Evolutionary conservation across 139 green algal genomes (phyloP).

Genomic region (Chlamydomonas incerta): DNA sequence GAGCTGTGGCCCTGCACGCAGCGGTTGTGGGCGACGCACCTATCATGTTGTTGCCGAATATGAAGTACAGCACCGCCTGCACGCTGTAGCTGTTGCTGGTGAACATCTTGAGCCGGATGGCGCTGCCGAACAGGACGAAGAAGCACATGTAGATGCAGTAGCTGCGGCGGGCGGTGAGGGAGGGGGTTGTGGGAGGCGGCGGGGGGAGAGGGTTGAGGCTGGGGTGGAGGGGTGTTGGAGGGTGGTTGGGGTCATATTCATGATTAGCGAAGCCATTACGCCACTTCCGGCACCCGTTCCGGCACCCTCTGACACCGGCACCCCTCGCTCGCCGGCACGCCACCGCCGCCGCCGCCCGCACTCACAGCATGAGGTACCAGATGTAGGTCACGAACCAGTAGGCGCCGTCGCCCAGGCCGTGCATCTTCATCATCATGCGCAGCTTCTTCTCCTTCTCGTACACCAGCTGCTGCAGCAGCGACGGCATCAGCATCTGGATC

Average conservation of each 20-base stretch:
- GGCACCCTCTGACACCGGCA: too few species aligned
- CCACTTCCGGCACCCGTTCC: too few species aligned
- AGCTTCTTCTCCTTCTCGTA: slow-evolving; percentile 88
- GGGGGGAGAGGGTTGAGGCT: too few species aligned
- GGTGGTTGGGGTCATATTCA: too few species aligned
- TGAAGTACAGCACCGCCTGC: slow-evolving; percentile 88
- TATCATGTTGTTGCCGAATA: slow-evolving; percentile 90
- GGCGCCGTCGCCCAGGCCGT: slow-evolving; percentile 80
- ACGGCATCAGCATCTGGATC: slow-evolving; percentile 84
- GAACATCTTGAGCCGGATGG: slow-evolving; percentile 90
- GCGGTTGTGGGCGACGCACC: too few species aligned
- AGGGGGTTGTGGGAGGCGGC: too few species aligned
- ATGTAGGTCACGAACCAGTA: slow-evolving; percentile 84
- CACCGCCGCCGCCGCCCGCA: not conserved
- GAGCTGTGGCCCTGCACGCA: too few species aligned
- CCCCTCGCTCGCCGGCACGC: too few species aligned
- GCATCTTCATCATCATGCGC: slow-evolving; percentile 98
- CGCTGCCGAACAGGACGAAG: slow-evolving; percentile 80
- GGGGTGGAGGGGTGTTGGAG: too few species aligned
- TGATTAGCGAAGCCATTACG: too few species aligned
- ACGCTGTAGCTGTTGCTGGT: slow-evolving; percentile 42
- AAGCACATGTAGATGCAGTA: slow-evolving; percentile 86
- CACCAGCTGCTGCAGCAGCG: slow-evolving; percentile 67
- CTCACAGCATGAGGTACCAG: slow-evolving; percentile 78
- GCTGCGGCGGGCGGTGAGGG: not conserved